These are phyloP conservation scores for Melanogaster broomeanus DNA, from an alignment of 768 basidiomycete species.

Conservation along the genomic window DNA sequence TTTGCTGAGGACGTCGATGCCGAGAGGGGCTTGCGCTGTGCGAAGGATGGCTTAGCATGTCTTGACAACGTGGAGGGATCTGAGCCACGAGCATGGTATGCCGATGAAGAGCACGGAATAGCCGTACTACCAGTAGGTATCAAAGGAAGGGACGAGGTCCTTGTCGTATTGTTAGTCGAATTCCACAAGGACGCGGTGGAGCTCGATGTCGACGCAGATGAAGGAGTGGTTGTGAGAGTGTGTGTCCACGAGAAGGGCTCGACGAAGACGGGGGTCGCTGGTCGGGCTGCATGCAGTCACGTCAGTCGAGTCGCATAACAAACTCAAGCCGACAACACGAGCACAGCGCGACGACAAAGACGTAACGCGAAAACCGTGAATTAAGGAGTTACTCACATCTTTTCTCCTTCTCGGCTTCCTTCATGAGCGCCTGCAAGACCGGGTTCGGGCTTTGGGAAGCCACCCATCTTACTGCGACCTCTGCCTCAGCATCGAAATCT, in stretches of 20 bases:
- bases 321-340: neutral
- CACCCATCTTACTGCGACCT: slow-evolving; percentile 25
- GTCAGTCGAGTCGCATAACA: neutral
- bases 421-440: slow-evolving; percentile 24
- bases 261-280: slow-evolving; percentile 8
- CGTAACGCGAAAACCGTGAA: neutral
- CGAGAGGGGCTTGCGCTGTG: slow-evolving; percentile 16
- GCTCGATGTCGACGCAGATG: neutral
- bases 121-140: slow-evolving; percentile 4
- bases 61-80: slow-evolving; percentile 2
- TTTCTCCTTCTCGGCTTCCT: slow-evolving; percentile 28
- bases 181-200: slow-evolving; percentile 11
- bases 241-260: slow-evolving; percentile 16
- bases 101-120: slow-evolving; percentile 1
- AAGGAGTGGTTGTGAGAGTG: slow-evolving; percentile 10
- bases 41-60: slow-evolving; percentile 8
- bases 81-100: neutral
- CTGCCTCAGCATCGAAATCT: slow-evolving; percentile 6
- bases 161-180: neutral
- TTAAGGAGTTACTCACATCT: slow-evolving; percentile 14
- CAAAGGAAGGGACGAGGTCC: slow-evolving; percentile 6
- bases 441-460: slow-evolving; percentile 26
- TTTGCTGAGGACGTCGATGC: slow-evolving; percentile 21
- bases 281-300: slow-evolving; percentile 12
- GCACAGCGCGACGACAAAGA: neutral